Conservation (phyloP, 306 rosid species). For the Sicyos edulis region DNA sequence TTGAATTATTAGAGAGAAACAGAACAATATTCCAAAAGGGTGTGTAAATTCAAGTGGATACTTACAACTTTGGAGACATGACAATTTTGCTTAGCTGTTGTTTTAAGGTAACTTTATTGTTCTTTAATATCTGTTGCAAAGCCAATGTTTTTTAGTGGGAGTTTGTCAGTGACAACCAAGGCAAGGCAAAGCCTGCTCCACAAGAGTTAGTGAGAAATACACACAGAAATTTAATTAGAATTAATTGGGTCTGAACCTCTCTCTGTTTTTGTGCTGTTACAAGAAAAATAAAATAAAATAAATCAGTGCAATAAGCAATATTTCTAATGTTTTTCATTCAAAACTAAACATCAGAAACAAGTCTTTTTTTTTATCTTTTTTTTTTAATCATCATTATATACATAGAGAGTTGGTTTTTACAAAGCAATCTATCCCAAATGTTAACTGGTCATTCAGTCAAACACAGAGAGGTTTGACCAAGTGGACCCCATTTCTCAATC, state of each 20-base stretch:
- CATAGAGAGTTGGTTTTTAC: not conserved
- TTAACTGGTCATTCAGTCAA: slow-evolving; percentile 20
- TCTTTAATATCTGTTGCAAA: slow-evolving; percentile 17
- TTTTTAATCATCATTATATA: not conserved
- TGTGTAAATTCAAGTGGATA: slow-evolving; percentile 17
- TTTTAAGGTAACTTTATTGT: slow-evolving; percentile 19
- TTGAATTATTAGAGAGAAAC: not conserved
- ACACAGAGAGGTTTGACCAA: slow-evolving; percentile 11
- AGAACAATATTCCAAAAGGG: not conserved
- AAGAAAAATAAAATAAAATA: too few species aligned
- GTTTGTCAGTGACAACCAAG: slow-evolving; percentile 18
- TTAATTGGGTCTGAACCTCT: too few species aligned
- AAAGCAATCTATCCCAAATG: slow-evolving; percentile 1
- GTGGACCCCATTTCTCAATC: slow-evolving; percentile 20
- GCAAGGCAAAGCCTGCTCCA: slow-evolving; percentile 4
- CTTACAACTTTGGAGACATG: slow-evolving; percentile 16
- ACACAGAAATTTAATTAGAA: not conserved
- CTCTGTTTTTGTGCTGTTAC: too few species aligned
- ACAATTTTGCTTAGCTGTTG: slow-evolving; percentile 16
- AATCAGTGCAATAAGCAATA: not conserved
- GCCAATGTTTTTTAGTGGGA: slow-evolving; percentile 17
- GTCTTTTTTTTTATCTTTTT: not conserved
- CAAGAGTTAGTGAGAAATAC: not conserved
- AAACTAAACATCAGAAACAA: not conserved
- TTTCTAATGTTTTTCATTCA: slow-evolving; percentile 7